Percentiles rank a stretch among this genome's conserved stretches.
Conservation (phyloP, 2,329 filamentous ascomycete genomes). For the Neofusicoccum umdonicola region DNA sequence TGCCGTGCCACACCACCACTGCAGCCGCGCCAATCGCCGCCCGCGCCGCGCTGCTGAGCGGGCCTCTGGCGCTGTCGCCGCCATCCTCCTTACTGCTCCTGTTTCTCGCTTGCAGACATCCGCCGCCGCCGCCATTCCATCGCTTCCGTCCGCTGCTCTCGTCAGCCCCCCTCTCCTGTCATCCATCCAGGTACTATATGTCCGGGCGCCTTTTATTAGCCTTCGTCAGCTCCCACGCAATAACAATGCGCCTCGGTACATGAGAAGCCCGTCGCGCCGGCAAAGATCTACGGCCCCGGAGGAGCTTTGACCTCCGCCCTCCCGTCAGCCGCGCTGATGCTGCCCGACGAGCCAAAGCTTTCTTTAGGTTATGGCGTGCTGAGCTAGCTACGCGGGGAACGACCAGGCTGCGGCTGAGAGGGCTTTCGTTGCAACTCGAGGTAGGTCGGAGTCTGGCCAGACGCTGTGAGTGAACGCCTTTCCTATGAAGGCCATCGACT, state of each 20-base stretch:
- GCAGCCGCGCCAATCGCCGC: not conserved
- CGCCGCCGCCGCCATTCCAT: not conserved
- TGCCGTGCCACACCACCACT: slow-evolving; percentile 8
- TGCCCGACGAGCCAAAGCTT: not conserved
- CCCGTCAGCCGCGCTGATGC: not conserved
- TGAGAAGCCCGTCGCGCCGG: not conserved
- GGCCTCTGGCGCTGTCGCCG: not conserved
- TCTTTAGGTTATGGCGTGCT: not conserved
- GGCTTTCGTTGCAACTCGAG: not conserved
- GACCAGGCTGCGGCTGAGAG: not conserved
- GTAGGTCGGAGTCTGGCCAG: too few species aligned
- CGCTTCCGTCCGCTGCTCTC: not conserved
- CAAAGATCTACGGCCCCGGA: not conserved
- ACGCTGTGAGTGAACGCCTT: too few species aligned
- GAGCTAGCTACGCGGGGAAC: not conserved
- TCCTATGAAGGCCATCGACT: too few species aligned
- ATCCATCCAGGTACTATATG: not conserved
- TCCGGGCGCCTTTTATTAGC: not conserved
- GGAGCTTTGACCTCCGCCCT: not conserved
- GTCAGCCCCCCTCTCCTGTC: not conserved
- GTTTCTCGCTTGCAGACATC: not conserved
- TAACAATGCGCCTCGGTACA: not conserved
- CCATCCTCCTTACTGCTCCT: not conserved
- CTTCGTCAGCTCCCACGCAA: not conserved
- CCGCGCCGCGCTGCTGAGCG: not conserved